Evolutionary conservation across 139 green algal genomes (phyloP), one percentile per base, ranked within the genome.

Genomic region (Chlorella sp.): DNA sequence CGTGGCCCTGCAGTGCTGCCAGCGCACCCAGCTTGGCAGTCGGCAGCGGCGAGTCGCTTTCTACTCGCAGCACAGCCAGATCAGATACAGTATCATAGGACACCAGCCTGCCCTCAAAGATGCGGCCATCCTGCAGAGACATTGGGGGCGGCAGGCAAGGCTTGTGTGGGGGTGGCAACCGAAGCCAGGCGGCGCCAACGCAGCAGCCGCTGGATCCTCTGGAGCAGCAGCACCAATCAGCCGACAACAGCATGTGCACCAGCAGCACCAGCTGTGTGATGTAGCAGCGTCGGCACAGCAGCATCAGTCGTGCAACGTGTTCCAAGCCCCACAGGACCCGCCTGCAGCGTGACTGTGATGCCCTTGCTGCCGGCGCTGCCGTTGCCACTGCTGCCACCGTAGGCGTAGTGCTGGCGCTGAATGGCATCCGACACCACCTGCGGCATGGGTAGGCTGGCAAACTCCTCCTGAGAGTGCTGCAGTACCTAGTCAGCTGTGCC

Each of bases 11-110:
- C n/a, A n/a, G n/a, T n/a, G n/a, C 69, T 12, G 32, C 68, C 68
- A 17, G 18, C 73, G 3, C 34, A 72, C 93, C 94, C 67, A 97
- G 82, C 39, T 79, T 74, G 1, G 80, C 89, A 16, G 32, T 28
- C 1, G 94, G 94, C 80, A 97, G 83, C 56, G 85, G 81, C 39
- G 87, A 79, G 20, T 84, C 80, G 0, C n/a, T 62, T 30, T 92
- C 85, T 9, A 94, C 71, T 75, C 90, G 89, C 44, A 97, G 60
- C 20, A 97, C 86, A 23, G 94, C 94, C 69, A 97, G 71, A 82
- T 97, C 94, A 3, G 87, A 91, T 16, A 91, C 44, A 1, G 81
- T 93, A 88, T 96, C 93, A 17, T 87, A 90, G 70, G 69, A 88
- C 9, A 92, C 69, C 17, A 97, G 78, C 28, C 89, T 63, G 0